phyloP scores from a whole-genome alignment of 352 stramenopile species.

The Pythium phragmitis region DNA sequence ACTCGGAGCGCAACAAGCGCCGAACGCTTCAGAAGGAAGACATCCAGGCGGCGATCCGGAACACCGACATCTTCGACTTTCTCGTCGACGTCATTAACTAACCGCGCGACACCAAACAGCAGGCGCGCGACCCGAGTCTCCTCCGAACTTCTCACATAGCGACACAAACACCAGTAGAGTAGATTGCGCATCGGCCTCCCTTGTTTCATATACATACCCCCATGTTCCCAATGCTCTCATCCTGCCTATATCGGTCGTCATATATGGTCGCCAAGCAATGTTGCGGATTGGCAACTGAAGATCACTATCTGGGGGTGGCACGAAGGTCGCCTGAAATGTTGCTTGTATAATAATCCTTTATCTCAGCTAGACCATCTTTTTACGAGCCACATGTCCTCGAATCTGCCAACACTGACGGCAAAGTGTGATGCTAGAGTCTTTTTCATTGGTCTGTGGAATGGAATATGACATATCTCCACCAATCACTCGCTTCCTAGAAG shows the following conservation, averaged over 20 bases:
- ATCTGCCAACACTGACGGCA: neutral
- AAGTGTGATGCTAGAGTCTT: neutral
- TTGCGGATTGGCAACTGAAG: conserved; percentile 16
- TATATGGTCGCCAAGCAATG: neutral
- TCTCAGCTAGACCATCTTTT: neutral
- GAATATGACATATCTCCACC: neutral
- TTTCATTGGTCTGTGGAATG: conserved; percentile 11
- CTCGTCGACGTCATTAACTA: conserved; percentile 95
- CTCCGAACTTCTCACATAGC: neutral
- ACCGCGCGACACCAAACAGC: conserved; percentile 9
- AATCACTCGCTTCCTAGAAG: conserved; percentile 16
- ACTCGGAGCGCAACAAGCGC: conserved; percentile 88
- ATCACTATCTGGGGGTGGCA: conserved; percentile 1
- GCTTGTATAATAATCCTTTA: conserved; percentile 18
- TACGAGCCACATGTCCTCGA: neutral
- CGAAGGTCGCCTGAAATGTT: conserved; percentile 15
- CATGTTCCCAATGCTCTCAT: neutral
- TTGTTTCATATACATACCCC: conserved; percentile 17
- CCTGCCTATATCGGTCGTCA: neutral
- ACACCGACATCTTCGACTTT: conserved; percentile 99
- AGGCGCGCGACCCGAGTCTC: neutral
- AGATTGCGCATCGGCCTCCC: conserved; percentile 7
- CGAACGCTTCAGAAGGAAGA: conserved; percentile 98
- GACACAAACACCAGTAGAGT: conserved; percentile 13
- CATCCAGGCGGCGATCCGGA: conserved; percentile 96